Base-by-base conservation (phyloP, 129 eudicot genomes). In the Kitagawia praeruptora region DNA sequence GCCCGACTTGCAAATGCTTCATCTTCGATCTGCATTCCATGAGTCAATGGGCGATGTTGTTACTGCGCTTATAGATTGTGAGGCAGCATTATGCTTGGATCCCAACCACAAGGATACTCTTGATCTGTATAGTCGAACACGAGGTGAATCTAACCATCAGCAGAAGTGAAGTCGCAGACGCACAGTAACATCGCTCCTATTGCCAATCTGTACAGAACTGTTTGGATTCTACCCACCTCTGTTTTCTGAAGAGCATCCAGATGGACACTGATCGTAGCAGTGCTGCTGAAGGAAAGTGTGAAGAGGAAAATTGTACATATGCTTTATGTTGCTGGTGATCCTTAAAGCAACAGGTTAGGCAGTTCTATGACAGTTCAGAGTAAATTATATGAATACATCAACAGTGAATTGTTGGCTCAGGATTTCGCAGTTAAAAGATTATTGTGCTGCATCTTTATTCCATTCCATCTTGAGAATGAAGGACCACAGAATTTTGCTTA, bases 1-100 rank as follows among this genome's bases (percentile, higher is more conserved):
- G 78, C 93, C 93, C 5, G 98, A 93, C 78, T 82, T 93, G 51
- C 98, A 93, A 86, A 91, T 93, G 93, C 96, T 93, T 38, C 92
- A 93, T 89, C 90, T 93, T 42, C 87, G 98, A 69, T 92, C 98
- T 34, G 98, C 98, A 66, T 93, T 93, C 81, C 90, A 87, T 28
- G 98, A 93, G 84, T 90, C 98, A 23, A 89, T 93, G 90, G 78
- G 86, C 41, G 91, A 90, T 64, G 89, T 77, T n/a, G 46, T 25
- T 14, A 80, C 87, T 78, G 92, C 96, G 13, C 84, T 90, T 31
- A 63, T 80, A 82, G 98, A 93, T 85, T 90, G 98, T 78, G 92
- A 90, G 76, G 98, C 92, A 3, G 98, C 96, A 40, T 89, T 93
- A 34, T 93, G 96, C 83, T 88, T 93, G 81, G 98, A 93, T 84